These are phyloP conservation scores for Kwoniella mangroviensis DNA, from an alignment of 768 basidiomycete genomes.

Conservation along the genomic window DNA sequence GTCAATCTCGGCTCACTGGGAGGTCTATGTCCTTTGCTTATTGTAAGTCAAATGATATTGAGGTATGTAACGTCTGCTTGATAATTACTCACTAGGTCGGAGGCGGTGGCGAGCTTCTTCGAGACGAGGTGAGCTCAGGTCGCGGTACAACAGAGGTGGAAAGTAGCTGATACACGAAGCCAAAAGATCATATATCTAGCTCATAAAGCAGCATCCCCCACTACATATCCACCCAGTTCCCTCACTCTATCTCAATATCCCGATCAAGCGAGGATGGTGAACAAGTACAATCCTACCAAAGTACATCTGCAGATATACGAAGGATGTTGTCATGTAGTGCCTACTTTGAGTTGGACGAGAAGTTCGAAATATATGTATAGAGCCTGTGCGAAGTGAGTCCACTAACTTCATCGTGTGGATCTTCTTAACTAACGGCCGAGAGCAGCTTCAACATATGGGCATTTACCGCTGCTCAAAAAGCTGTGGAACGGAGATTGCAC, in stretches of 20 bases:
- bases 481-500: conserved; percentile 29
- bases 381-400: conserved; percentile 50
- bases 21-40: conserved; percentile 54
- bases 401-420: not conserved
- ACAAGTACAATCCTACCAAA: conserved; percentile 52
- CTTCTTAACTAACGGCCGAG: not conserved
- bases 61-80: not conserved
- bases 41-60: conserved; percentile 30
- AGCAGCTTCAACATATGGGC: conserved; percentile 56
- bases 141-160: not conserved
- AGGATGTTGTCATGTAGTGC: conserved; percentile 52
- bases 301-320: conserved; percentile 56
- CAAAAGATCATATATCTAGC: conserved; percentile 48
- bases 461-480: conserved; percentile 48
- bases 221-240: conserved; percentile 38
- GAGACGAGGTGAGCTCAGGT: conserved; percentile 38
- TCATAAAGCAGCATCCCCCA: conserved; percentile 53
- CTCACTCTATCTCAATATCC: conserved; percentile 46
- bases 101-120: conserved; percentile 49
- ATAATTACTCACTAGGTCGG: conserved; percentile 27
- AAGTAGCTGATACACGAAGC: not conserved
- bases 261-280: conserved; percentile 41
- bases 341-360: conserved; percentile 48
- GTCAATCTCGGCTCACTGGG: conserved; percentile 54
- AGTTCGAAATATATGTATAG: conserved; percentile 52